These are phyloP conservation scores for Cercophora scortea DNA, from an alignment of 495 filamentous ascomycete species.

Conservation along the genomic window DNA sequence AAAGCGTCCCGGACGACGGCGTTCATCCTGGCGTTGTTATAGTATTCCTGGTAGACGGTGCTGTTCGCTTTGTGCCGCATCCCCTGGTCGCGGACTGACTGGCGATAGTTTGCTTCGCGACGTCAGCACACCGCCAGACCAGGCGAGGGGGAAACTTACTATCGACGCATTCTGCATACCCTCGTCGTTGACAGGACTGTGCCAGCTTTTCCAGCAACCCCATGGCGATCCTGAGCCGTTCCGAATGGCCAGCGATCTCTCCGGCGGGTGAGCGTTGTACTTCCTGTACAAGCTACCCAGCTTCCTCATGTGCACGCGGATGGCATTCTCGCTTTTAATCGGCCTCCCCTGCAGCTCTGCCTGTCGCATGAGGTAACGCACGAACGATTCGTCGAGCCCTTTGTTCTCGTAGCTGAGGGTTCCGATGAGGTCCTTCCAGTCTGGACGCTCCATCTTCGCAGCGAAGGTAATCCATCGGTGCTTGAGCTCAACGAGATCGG, in stretches of 20 bases:
- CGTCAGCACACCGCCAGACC: neutral
- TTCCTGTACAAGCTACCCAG: constrained; percentile 10
- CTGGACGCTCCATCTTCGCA: neutral
- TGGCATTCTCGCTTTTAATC: constrained; percentile 6
- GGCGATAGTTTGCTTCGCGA: constrained; percentile 7
- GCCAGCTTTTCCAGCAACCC: constrained; percentile 5
- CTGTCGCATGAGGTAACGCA: constrained; percentile 8
- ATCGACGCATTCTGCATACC: constrained; percentile 6
- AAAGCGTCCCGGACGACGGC: constrained; percentile 13
- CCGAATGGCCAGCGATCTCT: constrained; percentile 3
- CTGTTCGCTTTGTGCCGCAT: constrained; percentile 7
- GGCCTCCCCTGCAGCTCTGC: constrained; percentile 5
- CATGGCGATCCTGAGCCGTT: constrained; percentile 5
- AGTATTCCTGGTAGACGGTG: constrained; percentile 7
- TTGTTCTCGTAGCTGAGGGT: constrained; percentile 11
- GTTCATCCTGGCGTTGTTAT: constrained; percentile 9
- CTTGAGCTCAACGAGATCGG: constrained; percentile 7
- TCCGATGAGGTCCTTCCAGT: constrained; percentile 8
- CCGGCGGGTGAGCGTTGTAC: constrained; percentile 3
- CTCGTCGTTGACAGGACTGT: constrained; percentile 5
- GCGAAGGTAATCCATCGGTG: constrained; percentile 7
- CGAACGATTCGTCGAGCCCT: constrained; percentile 10
- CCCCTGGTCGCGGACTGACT: constrained; percentile 7
- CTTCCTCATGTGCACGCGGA: constrained; percentile 8
- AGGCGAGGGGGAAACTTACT: constrained; percentile 4